Conservation (phyloP, 305 asterid species). For the Fraxinus albicans region DNA sequence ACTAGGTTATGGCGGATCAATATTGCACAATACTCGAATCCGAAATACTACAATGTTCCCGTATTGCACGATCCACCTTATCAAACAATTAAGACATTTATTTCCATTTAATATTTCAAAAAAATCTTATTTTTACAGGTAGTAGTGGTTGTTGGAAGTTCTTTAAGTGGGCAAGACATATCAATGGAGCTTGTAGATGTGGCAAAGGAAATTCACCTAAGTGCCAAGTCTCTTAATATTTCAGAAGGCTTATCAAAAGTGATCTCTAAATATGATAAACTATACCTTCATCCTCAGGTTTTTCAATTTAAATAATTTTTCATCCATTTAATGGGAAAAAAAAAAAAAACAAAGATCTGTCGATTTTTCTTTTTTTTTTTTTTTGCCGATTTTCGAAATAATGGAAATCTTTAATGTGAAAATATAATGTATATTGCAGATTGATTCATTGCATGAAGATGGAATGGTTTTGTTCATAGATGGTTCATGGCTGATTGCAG, state of each 20-base stretch:
- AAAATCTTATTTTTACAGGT: constrained; percentile 41
- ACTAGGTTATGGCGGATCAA: no score
- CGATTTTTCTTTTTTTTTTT: not conserved
- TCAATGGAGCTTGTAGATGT: constrained; percentile 72
- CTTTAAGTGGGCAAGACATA: constrained; percentile 86
- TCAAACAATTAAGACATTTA: not conserved
- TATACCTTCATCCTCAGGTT: constrained; percentile 74
- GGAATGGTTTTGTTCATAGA: constrained; percentile 71
- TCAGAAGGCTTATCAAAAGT: constrained; percentile 68
- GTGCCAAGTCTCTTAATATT: constrained; percentile 47
- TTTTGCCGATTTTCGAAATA: not conserved
- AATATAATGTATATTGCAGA: constrained; percentile 40
- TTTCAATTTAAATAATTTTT: not conserved
- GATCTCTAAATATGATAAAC: constrained; percentile 52
- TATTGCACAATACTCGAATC: not conserved
- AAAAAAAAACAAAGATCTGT: not conserved
- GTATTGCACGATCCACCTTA: not conserved
- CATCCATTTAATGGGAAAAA: not conserved
- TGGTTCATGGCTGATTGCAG: constrained; percentile 60
- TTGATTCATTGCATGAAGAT: constrained; percentile 71
- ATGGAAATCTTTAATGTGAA: not conserved
- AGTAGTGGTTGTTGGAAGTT: constrained; percentile 83
- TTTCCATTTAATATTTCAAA: not conserved
- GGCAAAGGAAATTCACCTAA: constrained; percentile 77
- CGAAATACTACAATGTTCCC: not conserved